Base-by-base conservation (phyloP, 1,284 basidiomycete species). In the Cryptococcus sp. region DNA sequence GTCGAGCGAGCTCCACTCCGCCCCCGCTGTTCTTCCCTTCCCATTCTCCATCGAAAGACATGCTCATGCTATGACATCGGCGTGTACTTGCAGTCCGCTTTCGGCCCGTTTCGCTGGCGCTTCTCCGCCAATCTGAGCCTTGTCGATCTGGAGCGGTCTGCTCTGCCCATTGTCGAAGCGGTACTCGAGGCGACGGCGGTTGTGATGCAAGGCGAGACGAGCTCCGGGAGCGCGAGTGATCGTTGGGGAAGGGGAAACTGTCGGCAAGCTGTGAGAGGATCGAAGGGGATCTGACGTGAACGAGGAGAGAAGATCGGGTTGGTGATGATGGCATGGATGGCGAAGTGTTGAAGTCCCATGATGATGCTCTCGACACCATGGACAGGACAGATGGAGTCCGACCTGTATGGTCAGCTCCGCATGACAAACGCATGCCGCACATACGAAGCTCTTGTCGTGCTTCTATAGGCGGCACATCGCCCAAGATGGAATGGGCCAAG, bases 161-260 rank as follows among this genome's bases (percentile, higher is more conserved):
- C 43, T 68, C 66, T 4, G 66, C 66, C 66, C 66, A 68, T 45
- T 65, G 61, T 28, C 53, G 44, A 9, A 68, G 47, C n/a, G 65
- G 54, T 22, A 68, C 53, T 21, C 66, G 45, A 9, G 66, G 66
- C 5, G 62, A 64, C 9, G 63, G 52, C 4, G 63, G 58, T 5
- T 57, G 26, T n/a, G 53, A 51, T 10, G 54, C 37, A 1, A 52
- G 43, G n/a, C 47, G 47, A 12, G 57, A 58, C 2, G 57, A 57
- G 10, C 57, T 50, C 26, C 62, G 45, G 2, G 51, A 48, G 16
- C 47, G 31, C 23, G 50, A 23, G 11, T 25, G 28, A 43, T 42
- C 18, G 24, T 49, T 16, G 19, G 47, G 46, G 19, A 56, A 50
- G 45, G 50, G 21, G n/a, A n/a, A n/a, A n/a, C n/a, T n/a, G 24